A percentile compares a stretch with the other conserved stretches of the same genome.
Conservation (phyloP, 768 basidiomycete species). For the Hirschioporus abietinus region DNA sequence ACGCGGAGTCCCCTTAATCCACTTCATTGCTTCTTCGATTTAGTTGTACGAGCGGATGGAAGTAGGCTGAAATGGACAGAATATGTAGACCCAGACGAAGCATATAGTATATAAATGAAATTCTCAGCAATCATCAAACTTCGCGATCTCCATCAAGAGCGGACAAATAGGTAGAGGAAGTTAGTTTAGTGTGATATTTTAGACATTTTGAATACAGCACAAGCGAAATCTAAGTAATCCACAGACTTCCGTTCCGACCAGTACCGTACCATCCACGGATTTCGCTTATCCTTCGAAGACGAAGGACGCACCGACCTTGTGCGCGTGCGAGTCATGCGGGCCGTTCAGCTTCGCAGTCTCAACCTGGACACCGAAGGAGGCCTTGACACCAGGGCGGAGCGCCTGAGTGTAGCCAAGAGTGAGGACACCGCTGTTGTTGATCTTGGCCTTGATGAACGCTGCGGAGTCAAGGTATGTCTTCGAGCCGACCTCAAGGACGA, state of each 20-base stretch:
- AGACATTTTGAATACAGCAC: not conserved
- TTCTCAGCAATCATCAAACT: not conserved
- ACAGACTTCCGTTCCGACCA: not conserved
- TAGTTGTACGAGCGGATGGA: not conserved
- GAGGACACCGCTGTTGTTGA: conserved; percentile 93
- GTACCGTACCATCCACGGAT: not conserved
- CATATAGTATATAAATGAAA: not conserved
- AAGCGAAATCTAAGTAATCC: not conserved
- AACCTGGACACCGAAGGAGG: conserved; percentile 88
- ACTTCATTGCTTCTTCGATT: not conserved
- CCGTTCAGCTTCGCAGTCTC: conserved; percentile 91
- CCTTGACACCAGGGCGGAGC: conserved; percentile 90
- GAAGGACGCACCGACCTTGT: conserved; percentile 79
- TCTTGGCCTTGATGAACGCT: conserved; percentile 96
- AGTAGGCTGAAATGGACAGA: conserved; percentile 1
- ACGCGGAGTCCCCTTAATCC: not conserved
- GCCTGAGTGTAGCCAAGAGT: conserved; percentile 89
- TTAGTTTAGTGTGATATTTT: conserved; percentile 2
- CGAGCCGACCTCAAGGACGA: conserved; percentile 90
- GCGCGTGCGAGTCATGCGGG: conserved; percentile 52
- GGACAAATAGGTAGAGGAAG: not conserved
- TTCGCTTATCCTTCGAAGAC: conserved; percentile 49
- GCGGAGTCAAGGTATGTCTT: conserved; percentile 90
- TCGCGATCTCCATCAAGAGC: not conserved
- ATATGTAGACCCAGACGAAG: not conserved